Evolutionary conservation across 768 basidiomycete species (phyloP), one percentile per base, ranked within the genome.

Genomic region (Panaeolus papilionaceus): DNA sequence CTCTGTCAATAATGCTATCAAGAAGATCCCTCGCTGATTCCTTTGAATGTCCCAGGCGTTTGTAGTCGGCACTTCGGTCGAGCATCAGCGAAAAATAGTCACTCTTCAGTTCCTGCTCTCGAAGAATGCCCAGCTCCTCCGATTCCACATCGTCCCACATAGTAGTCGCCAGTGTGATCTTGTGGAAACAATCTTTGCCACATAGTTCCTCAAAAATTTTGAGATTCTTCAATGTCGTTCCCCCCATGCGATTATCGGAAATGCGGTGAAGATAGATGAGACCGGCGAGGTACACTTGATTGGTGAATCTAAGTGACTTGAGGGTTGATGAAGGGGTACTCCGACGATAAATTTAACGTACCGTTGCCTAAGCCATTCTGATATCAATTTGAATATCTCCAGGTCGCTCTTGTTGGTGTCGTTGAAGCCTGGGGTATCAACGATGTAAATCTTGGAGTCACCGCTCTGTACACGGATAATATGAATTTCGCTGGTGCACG

Each of bases 391-490:
- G 11, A 76, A 65, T 18, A 72, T 67, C 20, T 62, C 58, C 2
- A 64, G 44, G 68, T 74, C 73, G 1, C 54, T 47, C 5, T 61
- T 66, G 20, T 67, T 61, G 5, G 71, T 72, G 40, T 73, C 73
- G 39, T 73, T 68, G 67, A 75, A 75, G 14, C 73, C 73, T 33
- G 75, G 74, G 0, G 73, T 74, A 47, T 74, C 75, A 1, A 76
- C 69, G 14, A 58, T 33, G 33, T 58, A 58, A 33, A 58, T 58
- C 14, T 12, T 28, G 28, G 54, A 58, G 14, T 18, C 28, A 1
- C 14, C 54, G 4, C 6, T n/a, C 0, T 9, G 3, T 0, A 58
- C 11, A 12, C 67, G 71, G 62, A 73, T 47, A 10, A 61, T 49
- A 4, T 62, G 33, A n/a, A 68, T 62, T 42, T 65, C 40, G 39